These are phyloP conservation scores for Fragaria iinumae DNA, from an alignment of 306 rosid species.

Conservation along the genomic window DNA sequence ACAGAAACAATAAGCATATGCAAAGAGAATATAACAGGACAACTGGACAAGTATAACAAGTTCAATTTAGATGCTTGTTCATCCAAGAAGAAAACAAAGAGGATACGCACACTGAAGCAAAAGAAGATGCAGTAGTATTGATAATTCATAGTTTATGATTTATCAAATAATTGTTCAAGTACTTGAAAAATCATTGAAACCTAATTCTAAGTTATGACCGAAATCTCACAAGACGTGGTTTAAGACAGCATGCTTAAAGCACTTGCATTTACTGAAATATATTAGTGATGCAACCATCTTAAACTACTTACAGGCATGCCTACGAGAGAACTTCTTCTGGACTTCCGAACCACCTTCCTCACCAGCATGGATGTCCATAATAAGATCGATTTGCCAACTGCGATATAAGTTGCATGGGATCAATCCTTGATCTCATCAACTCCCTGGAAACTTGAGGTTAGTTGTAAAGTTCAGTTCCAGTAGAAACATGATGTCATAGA, in stretches of 20 bases:
- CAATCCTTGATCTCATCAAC: conserved; percentile 74
- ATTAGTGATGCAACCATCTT: neutral
- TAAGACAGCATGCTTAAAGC: conserved; percentile 1
- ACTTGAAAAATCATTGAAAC: neutral
- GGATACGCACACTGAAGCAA: neutral
- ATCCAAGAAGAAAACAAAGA: neutral
- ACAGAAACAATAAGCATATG: neutral
- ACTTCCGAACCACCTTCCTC: conserved; percentile 51
- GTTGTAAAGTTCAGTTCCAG: no score
- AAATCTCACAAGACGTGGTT: neutral
- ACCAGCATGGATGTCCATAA: conserved; percentile 90
- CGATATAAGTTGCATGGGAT: conserved; percentile 79
- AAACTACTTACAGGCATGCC: conserved; percentile 55
- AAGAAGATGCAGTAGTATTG: neutral
- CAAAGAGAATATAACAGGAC: no score
- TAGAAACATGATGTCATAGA: no score
- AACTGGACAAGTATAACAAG: neutral
- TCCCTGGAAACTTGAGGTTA: conserved; percentile 40
- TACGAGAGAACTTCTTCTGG: conserved; percentile 42
- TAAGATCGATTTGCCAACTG: conserved; percentile 67
- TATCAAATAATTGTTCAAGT: neutral
- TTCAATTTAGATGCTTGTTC: neutral
- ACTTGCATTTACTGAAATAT: neutral
- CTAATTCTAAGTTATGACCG: neutral
- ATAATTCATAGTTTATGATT: no score